Conservation (phyloP, 2,329 filamentous ascomycete genomes). For the Alternaria panax region DNA sequence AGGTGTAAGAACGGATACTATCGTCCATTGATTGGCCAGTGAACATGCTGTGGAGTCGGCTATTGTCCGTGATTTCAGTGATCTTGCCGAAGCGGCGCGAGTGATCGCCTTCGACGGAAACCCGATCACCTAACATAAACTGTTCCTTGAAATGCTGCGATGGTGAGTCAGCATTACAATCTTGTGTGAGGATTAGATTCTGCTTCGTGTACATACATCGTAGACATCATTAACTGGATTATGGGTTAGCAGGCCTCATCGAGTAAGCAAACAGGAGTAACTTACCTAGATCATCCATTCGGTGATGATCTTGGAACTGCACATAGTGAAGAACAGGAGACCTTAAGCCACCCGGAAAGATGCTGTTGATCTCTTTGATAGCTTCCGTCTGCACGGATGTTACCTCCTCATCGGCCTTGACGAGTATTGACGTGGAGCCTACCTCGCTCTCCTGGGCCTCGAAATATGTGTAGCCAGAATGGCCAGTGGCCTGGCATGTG, state of each 20-base stretch:
- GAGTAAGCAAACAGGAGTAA: neutral
- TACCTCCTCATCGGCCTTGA: constrained; percentile 38
- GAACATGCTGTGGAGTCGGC: constrained; percentile 39
- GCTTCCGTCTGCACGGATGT: constrained; percentile 61
- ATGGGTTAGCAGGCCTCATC: constrained; percentile 47
- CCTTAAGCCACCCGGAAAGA: constrained; percentile 90
- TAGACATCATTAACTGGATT: constrained; percentile 14
- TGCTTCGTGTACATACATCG: constrained; percentile 7
- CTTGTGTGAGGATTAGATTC: neutral
- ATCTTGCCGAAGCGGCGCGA: constrained; percentile 40
- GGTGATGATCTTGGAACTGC: constrained; percentile 79
- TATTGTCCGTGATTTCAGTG: constrained; percentile 41
- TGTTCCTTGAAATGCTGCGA: constrained; percentile 47
- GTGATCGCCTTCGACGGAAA: constrained; percentile 43
- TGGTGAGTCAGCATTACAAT: constrained; percentile 9
- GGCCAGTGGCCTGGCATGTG: constrained; percentile 94
- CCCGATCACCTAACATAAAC: constrained; percentile 43
- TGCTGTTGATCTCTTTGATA: constrained; percentile 86
- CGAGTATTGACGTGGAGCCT: constrained; percentile 51
- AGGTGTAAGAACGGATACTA: constrained; percentile 41
- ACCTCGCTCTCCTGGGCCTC: constrained; percentile 92
- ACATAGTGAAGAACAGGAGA: constrained; percentile 89
- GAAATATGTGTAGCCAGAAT: constrained; percentile 89
- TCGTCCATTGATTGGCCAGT: constrained; percentile 38
- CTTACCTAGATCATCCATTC: constrained; percentile 81